Evolutionary conservation across 148 eudicot species (phyloP).

Genomic region (Agrostemma githago): DNA sequence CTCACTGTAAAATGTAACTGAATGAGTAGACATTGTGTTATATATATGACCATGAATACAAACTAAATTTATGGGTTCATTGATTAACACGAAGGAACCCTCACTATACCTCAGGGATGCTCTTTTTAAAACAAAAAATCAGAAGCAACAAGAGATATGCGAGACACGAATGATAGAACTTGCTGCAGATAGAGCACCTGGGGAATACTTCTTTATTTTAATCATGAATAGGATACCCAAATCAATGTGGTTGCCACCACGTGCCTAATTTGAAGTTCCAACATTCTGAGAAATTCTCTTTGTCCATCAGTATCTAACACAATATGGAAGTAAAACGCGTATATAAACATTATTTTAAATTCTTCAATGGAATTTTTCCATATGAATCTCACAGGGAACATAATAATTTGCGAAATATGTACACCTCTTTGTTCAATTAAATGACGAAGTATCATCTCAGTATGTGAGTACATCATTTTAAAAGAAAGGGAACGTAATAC

Average conservation of each 20-base stretch:
- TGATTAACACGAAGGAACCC: background rate
- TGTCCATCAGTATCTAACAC: background rate
- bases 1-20: background rate
- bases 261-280: background rate
- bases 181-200: background rate
- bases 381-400: background rate
- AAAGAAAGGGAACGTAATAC: background rate
- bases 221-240: background rate
- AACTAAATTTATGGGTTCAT: background rate
- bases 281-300: background rate
- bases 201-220: background rate
- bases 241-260: background rate
- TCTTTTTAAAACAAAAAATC: background rate
- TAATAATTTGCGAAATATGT: background rate
- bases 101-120: background rate
- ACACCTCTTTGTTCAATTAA: background rate
- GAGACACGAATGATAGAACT: background rate
- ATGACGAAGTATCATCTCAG: background rate
- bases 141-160: background rate
- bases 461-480: background rate
- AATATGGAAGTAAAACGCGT: too few species aligned
- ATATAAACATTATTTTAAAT: too few species aligned
- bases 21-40: background rate
- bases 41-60: background rate
- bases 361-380: too few species aligned